Percentiles rank a stretch among this genome's conserved stretches.
Conservation (phyloP, 2,329 filamentous ascomycete species). For the Penicillium sp. region DNA sequence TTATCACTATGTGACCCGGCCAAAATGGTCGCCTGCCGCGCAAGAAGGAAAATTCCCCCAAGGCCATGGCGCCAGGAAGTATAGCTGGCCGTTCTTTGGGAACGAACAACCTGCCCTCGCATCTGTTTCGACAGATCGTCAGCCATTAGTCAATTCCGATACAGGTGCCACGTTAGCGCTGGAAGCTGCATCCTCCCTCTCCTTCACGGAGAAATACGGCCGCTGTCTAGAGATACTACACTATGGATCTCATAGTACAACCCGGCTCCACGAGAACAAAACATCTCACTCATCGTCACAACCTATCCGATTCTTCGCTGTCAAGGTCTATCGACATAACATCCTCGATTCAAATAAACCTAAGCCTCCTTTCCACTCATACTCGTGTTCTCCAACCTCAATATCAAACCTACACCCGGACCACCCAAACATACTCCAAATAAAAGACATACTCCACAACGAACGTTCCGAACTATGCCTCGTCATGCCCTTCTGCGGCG, state of each 20-base stretch:
- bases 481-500: conserved; percentile 63
- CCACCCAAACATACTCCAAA: conserved; percentile 36
- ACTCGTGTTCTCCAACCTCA: conserved; percentile 3
- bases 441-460: conserved; percentile 32
- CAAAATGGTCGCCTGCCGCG: conserved; percentile 10
- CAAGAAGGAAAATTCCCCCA: neutral
- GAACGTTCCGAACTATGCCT: conserved; percentile 33
- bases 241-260: conserved; percentile 31
- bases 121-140: conserved; percentile 20
- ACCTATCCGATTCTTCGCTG: conserved; percentile 26
- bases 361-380: neutral
- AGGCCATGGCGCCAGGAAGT: conserved; percentile 7
- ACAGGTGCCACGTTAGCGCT: conserved; percentile 1
- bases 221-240: conserved; percentile 33
- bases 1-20: conserved; percentile 16
- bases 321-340: conserved; percentile 35
- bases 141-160: conserved; percentile 18
- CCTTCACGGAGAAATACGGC: conserved; percentile 30
- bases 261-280: conserved; percentile 27
- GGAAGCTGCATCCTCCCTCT: neutral
- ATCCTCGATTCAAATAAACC: conserved; percentile 9
- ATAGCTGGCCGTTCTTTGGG: conserved; percentile 8
- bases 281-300: neutral
- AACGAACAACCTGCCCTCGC: conserved; percentile 8
- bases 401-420: conserved; percentile 22